A percentile compares a stretch with the other conserved stretches of the same genome.
phyloP scores from a whole-genome alignment of 2,329 filamentous ascomycete genomes.

The Colletotrichum endophyticum region DNA sequence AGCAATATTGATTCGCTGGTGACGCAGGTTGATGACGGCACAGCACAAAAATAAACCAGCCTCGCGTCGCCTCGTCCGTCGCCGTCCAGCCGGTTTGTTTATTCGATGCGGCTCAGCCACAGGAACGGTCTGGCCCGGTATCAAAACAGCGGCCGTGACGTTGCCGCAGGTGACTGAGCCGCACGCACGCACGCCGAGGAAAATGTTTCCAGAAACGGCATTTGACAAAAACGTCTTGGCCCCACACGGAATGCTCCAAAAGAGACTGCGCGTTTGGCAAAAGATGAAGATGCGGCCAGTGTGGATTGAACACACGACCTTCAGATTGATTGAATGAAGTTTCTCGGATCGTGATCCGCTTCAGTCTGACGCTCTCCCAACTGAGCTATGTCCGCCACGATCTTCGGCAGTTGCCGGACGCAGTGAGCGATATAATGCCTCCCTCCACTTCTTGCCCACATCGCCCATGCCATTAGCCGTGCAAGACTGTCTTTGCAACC shows the following conservation, averaged over 20 bases:
- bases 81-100: background rate
- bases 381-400: constrained; percentile 21
- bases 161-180: background rate
- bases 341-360: background rate
- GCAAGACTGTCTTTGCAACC: background rate
- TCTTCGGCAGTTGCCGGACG: rapidly evolving
- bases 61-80: background rate
- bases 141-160: background rate
- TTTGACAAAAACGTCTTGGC: background rate
- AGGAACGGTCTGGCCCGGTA: background rate
- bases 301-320: constrained; percentile 22
- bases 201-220: background rate
- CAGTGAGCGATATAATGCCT: background rate
- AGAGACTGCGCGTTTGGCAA: background rate
- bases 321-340: constrained; percentile 20
- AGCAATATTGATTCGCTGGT: background rate
- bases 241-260: background rate
- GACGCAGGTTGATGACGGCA: background rate
- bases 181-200: background rate
- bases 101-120: background rate
- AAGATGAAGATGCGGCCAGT: constrained; percentile 16
- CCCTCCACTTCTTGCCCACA: background rate
- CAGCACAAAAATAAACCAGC: background rate
- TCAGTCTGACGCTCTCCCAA: constrained; percentile 22
- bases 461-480: background rate